Conservation (phyloP, 2,329 filamentous ascomycete genomes). For the Fusarium temperatum region DNA sequence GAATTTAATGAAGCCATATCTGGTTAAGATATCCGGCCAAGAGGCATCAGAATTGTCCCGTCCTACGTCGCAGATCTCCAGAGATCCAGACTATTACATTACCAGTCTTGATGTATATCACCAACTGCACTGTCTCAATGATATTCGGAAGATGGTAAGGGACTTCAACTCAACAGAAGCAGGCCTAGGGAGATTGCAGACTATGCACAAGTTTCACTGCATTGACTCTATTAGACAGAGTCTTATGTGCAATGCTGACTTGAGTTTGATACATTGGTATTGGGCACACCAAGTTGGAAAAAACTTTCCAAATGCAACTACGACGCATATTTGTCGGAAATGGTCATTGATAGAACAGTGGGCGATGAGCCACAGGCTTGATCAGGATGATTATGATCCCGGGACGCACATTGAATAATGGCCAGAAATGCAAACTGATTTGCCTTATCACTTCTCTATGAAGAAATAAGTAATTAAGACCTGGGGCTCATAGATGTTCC, state of each 20-base stretch:
- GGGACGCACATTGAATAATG: background rate
- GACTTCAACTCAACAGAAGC: background rate
- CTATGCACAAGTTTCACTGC: constrained; percentile 3
- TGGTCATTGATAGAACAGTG: background rate
- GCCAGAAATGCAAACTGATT: background rate
- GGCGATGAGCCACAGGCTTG: background rate
- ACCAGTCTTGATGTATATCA: constrained; percentile 4
- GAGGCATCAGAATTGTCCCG: background rate
- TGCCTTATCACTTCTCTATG: no score
- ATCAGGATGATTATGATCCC: background rate
- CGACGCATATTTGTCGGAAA: background rate
- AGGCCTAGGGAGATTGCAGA: background rate
- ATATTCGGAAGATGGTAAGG: background rate
- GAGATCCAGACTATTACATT: background rate
- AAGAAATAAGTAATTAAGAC: no score
- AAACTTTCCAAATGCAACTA: background rate
- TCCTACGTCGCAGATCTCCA: background rate
- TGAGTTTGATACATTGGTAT: background rate
- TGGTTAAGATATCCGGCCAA: background rate
- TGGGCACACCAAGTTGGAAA: background rate
- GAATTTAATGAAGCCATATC: background rate
- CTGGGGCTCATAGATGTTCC: background rate
- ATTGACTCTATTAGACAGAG: background rate
- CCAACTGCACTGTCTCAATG: background rate
- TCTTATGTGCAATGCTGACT: background rate